Percentiles rank a stretch among this genome's conserved stretches.
Conservation (phyloP, 1,284 basidiomycete species). For the Coniferiporia weirii region DNA sequence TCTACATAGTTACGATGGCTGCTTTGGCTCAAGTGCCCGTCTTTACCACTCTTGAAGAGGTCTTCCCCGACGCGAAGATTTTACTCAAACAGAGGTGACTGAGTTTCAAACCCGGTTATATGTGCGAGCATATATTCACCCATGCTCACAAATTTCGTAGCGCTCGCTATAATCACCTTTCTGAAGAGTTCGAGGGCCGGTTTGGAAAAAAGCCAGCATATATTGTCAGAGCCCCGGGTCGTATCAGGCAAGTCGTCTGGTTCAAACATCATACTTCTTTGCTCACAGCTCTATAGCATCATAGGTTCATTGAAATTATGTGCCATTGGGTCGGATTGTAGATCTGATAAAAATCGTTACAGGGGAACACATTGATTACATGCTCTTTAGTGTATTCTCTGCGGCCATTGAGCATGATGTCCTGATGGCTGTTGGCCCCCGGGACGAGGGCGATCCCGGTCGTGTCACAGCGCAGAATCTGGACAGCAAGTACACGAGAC, state of each 20-base stretch:
- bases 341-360: conserved; percentile 17
- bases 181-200: conserved; percentile 53
- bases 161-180: conserved; percentile 61
- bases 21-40: conserved; percentile 60
- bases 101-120: not conserved
- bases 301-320: conserved; percentile 28
- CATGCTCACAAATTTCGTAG: conserved; percentile 26
- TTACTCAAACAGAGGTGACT: conserved; percentile 55
- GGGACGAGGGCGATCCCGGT: conserved; percentile 35
- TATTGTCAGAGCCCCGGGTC: conserved; percentile 78
- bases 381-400: conserved; percentile 75
- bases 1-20: conserved; percentile 36
- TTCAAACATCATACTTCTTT: conserved; percentile 1
- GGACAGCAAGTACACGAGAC: conserved; percentile 51
- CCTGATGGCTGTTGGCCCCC: conserved; percentile 72
- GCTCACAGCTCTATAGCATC: conserved; percentile 25
- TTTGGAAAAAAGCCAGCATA: conserved; percentile 67
- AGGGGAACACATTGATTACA: conserved; percentile 89
- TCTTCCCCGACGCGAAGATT: conserved; percentile 52
- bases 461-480: conserved; percentile 64
- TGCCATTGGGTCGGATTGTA: conserved; percentile 1
- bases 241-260: conserved; percentile 59
- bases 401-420: conserved; percentile 84
- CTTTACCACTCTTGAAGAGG: conserved; percentile 54
- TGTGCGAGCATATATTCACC: not conserved